Evolutionary conservation across 257 asterid genomes (phyloP).

Genomic region (Capsicum baccatum): DNA sequence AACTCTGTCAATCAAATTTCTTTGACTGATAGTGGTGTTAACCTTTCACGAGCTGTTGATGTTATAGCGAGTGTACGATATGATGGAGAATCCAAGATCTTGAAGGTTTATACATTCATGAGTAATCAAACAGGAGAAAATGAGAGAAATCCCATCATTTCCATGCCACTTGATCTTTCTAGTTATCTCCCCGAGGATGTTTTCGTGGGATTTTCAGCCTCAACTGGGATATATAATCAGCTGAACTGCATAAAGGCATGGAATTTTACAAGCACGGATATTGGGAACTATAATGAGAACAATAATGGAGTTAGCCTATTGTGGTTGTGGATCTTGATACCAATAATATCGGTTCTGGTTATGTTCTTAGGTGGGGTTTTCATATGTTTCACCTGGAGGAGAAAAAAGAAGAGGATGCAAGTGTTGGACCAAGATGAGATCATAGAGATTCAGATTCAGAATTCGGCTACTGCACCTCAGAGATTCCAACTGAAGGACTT

Average conservation of each 20-base stretch:
- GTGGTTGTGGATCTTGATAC: constrained; percentile 34
- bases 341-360: neutral
- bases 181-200: constrained; percentile 12
- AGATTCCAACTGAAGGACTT: constrained; percentile 30
- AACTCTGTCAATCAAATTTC: constrained; percentile 21
- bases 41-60: constrained; percentile 29
- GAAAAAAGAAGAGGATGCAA: constrained; percentile 24
- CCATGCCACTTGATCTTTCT: constrained; percentile 28
- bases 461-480: constrained; percentile 32
- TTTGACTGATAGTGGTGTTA: constrained; percentile 4
- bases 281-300: constrained; percentile 1
- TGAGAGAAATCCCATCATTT: constrained; percentile 20
- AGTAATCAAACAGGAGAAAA: constrained; percentile 1
- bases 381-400: neutral
- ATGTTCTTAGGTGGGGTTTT: neutral
- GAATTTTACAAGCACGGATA: constrained; percentile 31
- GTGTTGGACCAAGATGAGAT: neutral
- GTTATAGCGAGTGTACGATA: constrained; percentile 28
- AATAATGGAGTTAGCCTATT: neutral
- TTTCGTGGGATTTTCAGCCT: constrained; percentile 34
- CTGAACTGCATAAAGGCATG: constrained; percentile 32
- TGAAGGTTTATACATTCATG: constrained; percentile 25
- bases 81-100: constrained; percentile 21
- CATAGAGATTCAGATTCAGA: constrained; percentile 27
- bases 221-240: constrained; percentile 32